Conservation (phyloP, 2,329 filamentous ascomycete genomes). For the Curvularia verruculosa region DNA sequence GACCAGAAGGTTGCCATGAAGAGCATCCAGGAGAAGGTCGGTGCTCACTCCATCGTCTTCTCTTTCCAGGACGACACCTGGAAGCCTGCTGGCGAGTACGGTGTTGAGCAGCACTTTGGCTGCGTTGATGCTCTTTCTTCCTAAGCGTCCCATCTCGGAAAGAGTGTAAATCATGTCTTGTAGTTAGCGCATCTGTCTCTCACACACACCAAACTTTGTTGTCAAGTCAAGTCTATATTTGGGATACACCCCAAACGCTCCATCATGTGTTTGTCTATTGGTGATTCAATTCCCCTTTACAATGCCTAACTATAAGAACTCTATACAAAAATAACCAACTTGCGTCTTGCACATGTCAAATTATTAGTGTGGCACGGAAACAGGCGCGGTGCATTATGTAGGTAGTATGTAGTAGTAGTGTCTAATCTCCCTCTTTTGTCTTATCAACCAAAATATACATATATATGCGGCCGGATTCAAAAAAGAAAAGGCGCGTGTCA, state of each 20-base stretch:
- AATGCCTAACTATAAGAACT: not conserved
- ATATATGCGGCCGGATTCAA: too few species aligned
- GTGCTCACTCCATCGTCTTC: conserved; percentile 79
- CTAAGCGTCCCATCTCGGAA: not conserved
- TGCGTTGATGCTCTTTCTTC: conserved; percentile 58
- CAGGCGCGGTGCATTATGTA: too few species aligned
- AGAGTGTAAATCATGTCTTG: not conserved
- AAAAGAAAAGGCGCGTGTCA: too few species aligned
- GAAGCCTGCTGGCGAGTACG: conserved; percentile 74
- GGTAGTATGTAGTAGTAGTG: not conserved
- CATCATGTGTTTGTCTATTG: conserved; percentile 24
- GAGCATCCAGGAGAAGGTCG: conserved; percentile 69
- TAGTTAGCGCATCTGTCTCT: conserved; percentile 9
- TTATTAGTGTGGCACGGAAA: not conserved
- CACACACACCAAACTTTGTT: too few species aligned
- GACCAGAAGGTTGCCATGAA: conserved; percentile 77
- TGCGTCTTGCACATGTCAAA: too few species aligned
- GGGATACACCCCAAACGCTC: too few species aligned
- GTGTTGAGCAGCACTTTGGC: conserved; percentile 84
- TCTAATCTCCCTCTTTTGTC: too few species aligned
- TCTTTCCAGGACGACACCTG: conserved; percentile 78
- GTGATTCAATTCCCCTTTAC: not conserved
- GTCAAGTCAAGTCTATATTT: conserved; percentile 4
- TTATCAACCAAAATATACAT: too few species aligned
- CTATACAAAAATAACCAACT: too few species aligned